phyloP scores from a whole-genome alignment of 2,329 filamentous ascomycete genomes.

The Plenodomus biglobosus region DNA sequence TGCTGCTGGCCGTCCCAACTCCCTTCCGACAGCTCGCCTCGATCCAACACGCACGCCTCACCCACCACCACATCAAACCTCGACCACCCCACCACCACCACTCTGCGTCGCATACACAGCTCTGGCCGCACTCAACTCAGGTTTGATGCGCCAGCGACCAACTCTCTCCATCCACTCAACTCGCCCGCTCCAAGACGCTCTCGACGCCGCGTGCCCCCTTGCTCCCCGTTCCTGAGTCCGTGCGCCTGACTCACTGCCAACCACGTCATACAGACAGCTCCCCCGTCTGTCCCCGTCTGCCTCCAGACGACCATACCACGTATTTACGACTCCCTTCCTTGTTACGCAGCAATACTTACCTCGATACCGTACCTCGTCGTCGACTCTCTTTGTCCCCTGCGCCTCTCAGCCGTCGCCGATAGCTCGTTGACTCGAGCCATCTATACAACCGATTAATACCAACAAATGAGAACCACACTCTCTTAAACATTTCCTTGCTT shows the following conservation, averaged over 20 bases:
- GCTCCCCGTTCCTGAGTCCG: conserved; percentile 37
- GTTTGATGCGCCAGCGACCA: conserved; percentile 29
- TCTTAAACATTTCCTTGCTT: conserved; percentile 47
- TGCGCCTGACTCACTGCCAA: conserved; percentile 42
- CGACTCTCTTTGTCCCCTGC: conserved; percentile 20
- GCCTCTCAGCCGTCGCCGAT: conserved; percentile 24
- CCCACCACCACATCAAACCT: conserved; percentile 6
- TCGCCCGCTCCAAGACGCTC: conserved; percentile 30
- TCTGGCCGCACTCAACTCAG: conserved; percentile 5
- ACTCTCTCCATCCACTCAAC: conserved; percentile 25
- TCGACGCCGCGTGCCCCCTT: conserved; percentile 20
- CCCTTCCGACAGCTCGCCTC: conserved; percentile 21
- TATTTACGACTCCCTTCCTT: conserved; percentile 42
- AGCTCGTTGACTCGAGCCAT: conserved; percentile 46
- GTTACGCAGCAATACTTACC: conserved; percentile 43
- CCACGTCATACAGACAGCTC: conserved; percentile 31
- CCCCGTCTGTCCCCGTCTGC: conserved; percentile 32
- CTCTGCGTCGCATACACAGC: conserved; percentile 14
- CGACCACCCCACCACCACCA: conserved; percentile 16
- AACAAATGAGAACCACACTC: conserved; percentile 50
- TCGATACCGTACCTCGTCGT: conserved; percentile 32
- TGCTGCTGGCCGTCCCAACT: conserved; percentile 33
- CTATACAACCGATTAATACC: conserved; percentile 45
- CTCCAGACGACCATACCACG: conserved; percentile 36
- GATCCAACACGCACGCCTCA: conserved; percentile 20